phyloP scores from a whole-genome alignment of 169 alveolate species.

The Neospora caninum region DNA sequence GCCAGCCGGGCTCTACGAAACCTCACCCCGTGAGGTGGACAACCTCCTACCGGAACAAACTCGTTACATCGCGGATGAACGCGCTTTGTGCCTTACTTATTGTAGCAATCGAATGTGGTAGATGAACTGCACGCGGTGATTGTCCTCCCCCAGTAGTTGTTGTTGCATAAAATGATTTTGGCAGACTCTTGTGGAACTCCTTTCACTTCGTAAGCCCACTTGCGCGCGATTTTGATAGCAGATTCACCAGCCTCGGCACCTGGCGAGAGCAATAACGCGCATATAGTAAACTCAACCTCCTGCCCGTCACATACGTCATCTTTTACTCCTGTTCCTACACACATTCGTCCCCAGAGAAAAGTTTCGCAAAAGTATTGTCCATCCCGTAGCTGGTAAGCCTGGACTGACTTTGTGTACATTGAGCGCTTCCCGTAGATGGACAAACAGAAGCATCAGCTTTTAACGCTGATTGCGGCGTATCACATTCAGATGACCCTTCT shows the following conservation, averaged over 20 bases:
- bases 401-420: no score
- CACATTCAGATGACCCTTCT: not conserved
- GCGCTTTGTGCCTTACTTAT: conserved; percentile 57
- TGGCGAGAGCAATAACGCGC: conserved; percentile 12
- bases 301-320: not conserved
- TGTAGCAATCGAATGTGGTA: conserved; percentile 87
- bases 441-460: no score
- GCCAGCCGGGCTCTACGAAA: no score
- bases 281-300: not conserved
- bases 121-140: conserved; percentile 91
- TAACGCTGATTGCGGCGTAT: not conserved
- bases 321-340: not conserved
- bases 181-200: conserved; percentile 88
- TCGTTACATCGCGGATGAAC: no score
- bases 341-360: not conserved
- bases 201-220: conserved; percentile 95
- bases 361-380: no score
- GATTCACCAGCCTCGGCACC: conserved; percentile 90
- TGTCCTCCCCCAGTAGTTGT: conserved; percentile 93
- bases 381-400: no score
- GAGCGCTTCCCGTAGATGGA: no score
- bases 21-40: no score
- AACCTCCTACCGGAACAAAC: no score
- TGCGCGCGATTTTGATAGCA: conserved; percentile 91
- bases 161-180: conserved; percentile 80